A percentile compares a stretch with the other conserved stretches of the same genome.
Evolutionary conservation across 1,139 yeast species (phyloP).

Genomic region (Protomyces inouyei): DNA sequence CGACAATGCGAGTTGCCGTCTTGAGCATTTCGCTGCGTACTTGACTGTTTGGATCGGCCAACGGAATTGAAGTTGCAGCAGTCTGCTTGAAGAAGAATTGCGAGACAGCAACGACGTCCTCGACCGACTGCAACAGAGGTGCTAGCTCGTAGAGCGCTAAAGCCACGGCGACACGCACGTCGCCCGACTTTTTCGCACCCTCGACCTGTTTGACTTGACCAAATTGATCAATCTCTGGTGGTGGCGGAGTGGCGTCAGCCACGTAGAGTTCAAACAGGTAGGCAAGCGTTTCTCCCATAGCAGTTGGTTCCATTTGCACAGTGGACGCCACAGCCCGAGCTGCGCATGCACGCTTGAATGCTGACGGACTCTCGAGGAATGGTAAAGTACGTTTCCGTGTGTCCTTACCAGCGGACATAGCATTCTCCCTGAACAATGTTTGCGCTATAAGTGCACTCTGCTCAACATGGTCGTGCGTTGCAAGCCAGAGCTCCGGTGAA

Average conservation of each 20-base stretch:
- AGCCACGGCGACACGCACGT: slow-evolving; percentile 42
- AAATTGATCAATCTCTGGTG: slow-evolving; percentile 9
- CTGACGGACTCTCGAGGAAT: slow-evolving; percentile 53
- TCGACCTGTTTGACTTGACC: slow-evolving; percentile 2
- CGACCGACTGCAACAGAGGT: slow-evolving; percentile 42
- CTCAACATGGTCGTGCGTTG: slow-evolving; percentile 67
- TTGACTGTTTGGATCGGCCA: slow-evolving; percentile 66
- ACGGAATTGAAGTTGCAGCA: slow-evolving; percentile 52
- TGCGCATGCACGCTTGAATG: slow-evolving; percentile 53
- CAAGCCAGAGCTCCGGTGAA: slow-evolving; percentile 70
- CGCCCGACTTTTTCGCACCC: neutral
- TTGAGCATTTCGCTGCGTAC: slow-evolving; percentile 82
- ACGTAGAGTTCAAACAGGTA: slow-evolving; percentile 48
- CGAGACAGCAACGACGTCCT: slow-evolving; percentile 33
- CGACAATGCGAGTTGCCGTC: slow-evolving; percentile 74
- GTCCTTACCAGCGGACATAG: slow-evolving; percentile 46
- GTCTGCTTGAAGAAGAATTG: slow-evolving; percentile 37
- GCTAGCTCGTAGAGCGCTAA: slow-evolving; percentile 58
- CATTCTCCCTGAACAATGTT: slow-evolving; percentile 81
- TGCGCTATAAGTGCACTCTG: slow-evolving; percentile 61
- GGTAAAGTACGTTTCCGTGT: slow-evolving; percentile 48
- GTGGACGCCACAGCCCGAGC: slow-evolving; percentile 69
- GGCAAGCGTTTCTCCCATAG: slow-evolving; percentile 53
- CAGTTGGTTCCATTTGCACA: slow-evolving; percentile 70
- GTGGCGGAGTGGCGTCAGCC: slow-evolving; percentile 9